Evolutionary conservation across 495 filamentous ascomycete species (phyloP).

Genomic region (Corynascus novoguineensis): DNA sequence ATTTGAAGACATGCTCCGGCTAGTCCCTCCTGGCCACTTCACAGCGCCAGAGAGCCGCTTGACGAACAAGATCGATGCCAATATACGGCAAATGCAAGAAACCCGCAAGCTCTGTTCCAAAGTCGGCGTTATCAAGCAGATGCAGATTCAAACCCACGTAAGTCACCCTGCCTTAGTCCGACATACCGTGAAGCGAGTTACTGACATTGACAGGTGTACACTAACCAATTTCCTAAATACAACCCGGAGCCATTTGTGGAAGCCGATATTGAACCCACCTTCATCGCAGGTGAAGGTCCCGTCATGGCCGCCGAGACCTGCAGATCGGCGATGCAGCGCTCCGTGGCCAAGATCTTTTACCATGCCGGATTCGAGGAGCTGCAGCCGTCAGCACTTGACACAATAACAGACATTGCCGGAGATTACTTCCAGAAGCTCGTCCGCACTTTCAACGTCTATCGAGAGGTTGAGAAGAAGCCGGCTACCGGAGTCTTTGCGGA

Average conservation of each 20-base stretch:
- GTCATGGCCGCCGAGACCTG: conserved; percentile 76
- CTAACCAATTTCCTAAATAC: conserved; percentile 97
- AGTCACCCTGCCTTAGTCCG: conserved; percentile 10
- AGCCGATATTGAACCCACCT: conserved; percentile 74
- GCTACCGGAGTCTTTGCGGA: conserved; percentile 37
- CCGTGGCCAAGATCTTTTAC: conserved; percentile 90
- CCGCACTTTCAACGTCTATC: conserved; percentile 70
- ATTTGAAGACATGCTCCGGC: conserved; percentile 69
- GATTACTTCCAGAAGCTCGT: conserved; percentile 85
- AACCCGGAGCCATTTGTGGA: conserved; percentile 88
- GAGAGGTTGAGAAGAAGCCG: conserved; percentile 66
- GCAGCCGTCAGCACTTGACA: conserved; percentile 87
- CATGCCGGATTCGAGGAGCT: conserved; percentile 97
- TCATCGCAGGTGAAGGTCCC: conserved; percentile 80
- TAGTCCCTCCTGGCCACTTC: conserved; percentile 71
- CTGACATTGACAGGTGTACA: conserved; percentile 65
- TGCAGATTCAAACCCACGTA: conserved; percentile 97
- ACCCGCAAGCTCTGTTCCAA: conserved; percentile 94
- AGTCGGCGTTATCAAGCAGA: conserved; percentile 96
- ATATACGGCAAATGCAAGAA: conserved; percentile 94
- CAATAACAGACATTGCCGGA: conserved; percentile 81
- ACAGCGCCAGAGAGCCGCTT: conserved; percentile 69
- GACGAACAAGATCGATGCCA: conserved; percentile 75
- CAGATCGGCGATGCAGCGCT: conserved; percentile 78
- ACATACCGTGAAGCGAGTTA: background rate